These are phyloP conservation scores for Furcasterigmium sp. DNA, from an alignment of 2,329 filamentous ascomycete genomes.

Conservation along the genomic window DNA sequence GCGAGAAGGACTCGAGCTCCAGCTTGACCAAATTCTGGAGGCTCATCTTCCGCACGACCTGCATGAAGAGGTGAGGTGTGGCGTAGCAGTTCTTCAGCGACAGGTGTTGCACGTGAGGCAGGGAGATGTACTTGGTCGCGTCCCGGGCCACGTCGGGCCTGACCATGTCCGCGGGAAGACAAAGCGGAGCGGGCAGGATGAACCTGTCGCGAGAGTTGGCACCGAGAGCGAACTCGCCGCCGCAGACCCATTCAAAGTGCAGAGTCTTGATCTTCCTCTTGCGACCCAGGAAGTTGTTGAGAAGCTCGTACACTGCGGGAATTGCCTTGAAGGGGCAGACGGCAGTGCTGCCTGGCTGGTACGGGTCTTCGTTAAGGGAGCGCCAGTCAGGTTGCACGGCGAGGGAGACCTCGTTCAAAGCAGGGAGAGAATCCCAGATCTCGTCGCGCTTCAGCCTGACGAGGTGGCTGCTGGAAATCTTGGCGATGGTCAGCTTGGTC, in stretches of 20 bases:
- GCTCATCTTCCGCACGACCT: conserved; percentile 44
- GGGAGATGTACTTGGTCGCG: conserved; percentile 34
- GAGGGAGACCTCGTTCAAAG: conserved; percentile 49
- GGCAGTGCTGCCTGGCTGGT: conserved; percentile 21
- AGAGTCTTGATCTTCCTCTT: conserved; percentile 49
- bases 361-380: conserved; percentile 41
- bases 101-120: conserved; percentile 53
- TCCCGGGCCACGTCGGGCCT: conserved; percentile 21
- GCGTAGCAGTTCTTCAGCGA: conserved; percentile 67
- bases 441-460: conserved; percentile 47
- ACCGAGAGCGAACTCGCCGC: conserved; percentile 62
- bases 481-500: conserved; percentile 56
- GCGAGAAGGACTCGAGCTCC: conserved; percentile 58
- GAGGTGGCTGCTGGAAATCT: conserved; percentile 58
- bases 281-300: conserved; percentile 43
- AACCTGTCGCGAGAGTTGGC: conserved; percentile 56
- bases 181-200: conserved; percentile 55
- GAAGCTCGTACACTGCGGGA: conserved; percentile 42
- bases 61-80: conserved; percentile 50
- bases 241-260: conserved; percentile 61
- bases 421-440: conserved; percentile 57
- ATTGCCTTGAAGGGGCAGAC: not conserved
- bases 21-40: conserved; percentile 43
- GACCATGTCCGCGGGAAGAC: conserved; percentile 24
- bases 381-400: conserved; percentile 64